A percentile compares a stretch with the other conserved stretches of the same genome.
Conservation (phyloP, 2,329 filamentous ascomycete species). For the Ophiostoma himal-ulmi region DNA sequence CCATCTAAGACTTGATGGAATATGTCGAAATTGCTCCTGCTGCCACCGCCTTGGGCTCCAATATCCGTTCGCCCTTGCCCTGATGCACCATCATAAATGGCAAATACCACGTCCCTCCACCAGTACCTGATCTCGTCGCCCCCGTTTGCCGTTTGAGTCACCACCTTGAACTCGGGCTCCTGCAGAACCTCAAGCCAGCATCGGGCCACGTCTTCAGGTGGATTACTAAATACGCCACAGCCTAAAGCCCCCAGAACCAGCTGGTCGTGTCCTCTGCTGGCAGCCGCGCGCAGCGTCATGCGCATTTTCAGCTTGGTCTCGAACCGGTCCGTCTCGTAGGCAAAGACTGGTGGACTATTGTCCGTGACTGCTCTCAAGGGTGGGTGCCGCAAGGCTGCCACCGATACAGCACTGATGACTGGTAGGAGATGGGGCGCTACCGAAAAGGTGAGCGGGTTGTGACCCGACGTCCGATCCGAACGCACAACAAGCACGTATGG, state of each 20-base stretch:
- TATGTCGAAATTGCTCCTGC: conserved; percentile 46
- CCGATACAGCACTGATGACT: conserved; percentile 53
- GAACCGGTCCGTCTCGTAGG: conserved; percentile 39
- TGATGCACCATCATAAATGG: conserved; percentile 46
- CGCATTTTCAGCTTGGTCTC: conserved; percentile 60
- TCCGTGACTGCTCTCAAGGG: conserved; percentile 3
- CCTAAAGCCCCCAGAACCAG: conserved; percentile 64
- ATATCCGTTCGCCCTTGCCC: conserved; percentile 12
- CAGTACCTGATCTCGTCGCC: conserved; percentile 44
- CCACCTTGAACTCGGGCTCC: conserved; percentile 51
- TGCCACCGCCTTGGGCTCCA: not conserved
- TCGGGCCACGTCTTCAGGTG: conserved; percentile 52
- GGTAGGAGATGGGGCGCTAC: conserved; percentile 34
- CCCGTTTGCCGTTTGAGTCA: not conserved
- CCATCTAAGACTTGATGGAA: conserved; percentile 43
- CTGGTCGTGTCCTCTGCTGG: conserved; percentile 47
- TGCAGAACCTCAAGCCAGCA: conserved; percentile 57
- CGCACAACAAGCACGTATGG: conserved; percentile 34
- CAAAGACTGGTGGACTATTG: conserved; percentile 35
- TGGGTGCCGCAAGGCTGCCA: conserved; percentile 46
- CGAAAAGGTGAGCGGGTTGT: conserved; percentile 26
- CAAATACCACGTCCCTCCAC: conserved; percentile 61
- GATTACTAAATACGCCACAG: conserved; percentile 62
- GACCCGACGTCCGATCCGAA: conserved; percentile 18
- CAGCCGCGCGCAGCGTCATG: conserved; percentile 54